phyloP scores from a whole-genome alignment of 1,284 basidiomycete species.

The Phylloboletellus chloephorus region DNA sequence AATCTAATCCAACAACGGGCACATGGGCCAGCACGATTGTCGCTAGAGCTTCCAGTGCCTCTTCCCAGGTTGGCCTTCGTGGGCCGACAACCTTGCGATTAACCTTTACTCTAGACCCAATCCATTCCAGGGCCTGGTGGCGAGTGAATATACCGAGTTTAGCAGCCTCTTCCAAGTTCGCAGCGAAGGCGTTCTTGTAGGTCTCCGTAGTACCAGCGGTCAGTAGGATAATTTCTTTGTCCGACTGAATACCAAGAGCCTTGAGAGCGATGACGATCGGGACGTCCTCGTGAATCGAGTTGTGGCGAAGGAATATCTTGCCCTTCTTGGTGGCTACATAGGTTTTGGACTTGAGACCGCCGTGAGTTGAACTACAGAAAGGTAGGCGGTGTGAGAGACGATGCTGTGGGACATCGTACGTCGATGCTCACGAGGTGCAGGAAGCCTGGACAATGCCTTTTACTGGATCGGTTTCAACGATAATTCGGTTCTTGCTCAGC shows the following conservation, averaged over 20 bases:
- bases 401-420: background rate
- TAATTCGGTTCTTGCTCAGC: slow-evolving; percentile 98
- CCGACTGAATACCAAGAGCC: slow-evolving; percentile 93
- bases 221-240: slow-evolving; percentile 95
- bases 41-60: slow-evolving; percentile 93
- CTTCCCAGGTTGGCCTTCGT: slow-evolving; percentile 85
- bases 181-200: slow-evolving; percentile 85
- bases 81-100: slow-evolving; percentile 77
- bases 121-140: slow-evolving; percentile 93
- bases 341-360: slow-evolving; percentile 97
- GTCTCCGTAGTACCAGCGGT: slow-evolving; percentile 91
- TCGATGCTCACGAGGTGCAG: slow-evolving; percentile 79
- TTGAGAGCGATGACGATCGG: slow-evolving; percentile 96
- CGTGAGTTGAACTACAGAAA: slow-evolving; percentile 79
- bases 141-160: slow-evolving; percentile 88
- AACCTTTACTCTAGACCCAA: slow-evolving; percentile 88
- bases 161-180: slow-evolving; percentile 92
- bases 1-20: slow-evolving; percentile 86
- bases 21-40: slow-evolving; percentile 98
- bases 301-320: slow-evolving; percentile 95
- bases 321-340: slow-evolving; percentile 95
- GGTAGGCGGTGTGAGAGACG: slow-evolving; percentile 11
- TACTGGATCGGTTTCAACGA: slow-evolving; percentile 89
- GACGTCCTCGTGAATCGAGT: slow-evolving; percentile 96
- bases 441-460: slow-evolving; percentile 95